Percentiles rank a stretch among this genome's conserved stretches.
These are phyloP conservation scores for Trichoderma sp. DNA, from an alignment of 2,329 filamentous ascomycete species.

Conservation along the genomic window DNA sequence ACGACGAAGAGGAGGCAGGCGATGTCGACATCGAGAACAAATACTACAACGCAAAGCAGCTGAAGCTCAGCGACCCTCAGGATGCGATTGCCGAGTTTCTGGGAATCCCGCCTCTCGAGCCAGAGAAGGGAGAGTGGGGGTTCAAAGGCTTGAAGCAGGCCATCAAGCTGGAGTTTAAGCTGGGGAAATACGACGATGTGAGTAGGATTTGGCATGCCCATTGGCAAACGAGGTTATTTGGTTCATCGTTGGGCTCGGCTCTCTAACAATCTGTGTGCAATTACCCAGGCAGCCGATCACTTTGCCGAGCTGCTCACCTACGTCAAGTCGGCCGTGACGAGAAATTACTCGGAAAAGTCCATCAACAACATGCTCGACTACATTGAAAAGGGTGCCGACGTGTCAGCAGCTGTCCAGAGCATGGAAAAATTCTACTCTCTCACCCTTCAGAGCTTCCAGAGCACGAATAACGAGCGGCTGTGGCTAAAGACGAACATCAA, in stretches of 20 bases:
- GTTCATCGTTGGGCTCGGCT: neutral
- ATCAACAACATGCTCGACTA: conserved; percentile 99
- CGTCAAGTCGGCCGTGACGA: conserved; percentile 92
- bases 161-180: conserved; percentile 93
- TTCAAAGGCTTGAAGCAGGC: conserved; percentile 98
- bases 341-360: conserved; percentile 98
- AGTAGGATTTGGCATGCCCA: neutral
- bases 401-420: conserved; percentile 65
- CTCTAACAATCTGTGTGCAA: neutral
- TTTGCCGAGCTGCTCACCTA: conserved; percentile 95
- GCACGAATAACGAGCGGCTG: conserved; percentile 92
- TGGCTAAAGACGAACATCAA: conserved; percentile 99
- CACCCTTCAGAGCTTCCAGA: conserved; percentile 92
- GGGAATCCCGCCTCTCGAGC: conserved; percentile 77
- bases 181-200: conserved; percentile 83
- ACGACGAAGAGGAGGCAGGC: conserved; percentile 81
- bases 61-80: conserved; percentile 81
- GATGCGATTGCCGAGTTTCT: conserved; percentile 91
- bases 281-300: conserved; percentile 74
- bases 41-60: conserved; percentile 99
- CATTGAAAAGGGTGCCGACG: conserved; percentile 84
- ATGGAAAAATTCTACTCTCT: conserved; percentile 96
- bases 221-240: too few relatives aligned
- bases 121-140: conserved; percentile 95
- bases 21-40: conserved; percentile 98